Evolutionary conservation across 169 alveolate species (phyloP), one percentile per base, ranked within the genome.

Genomic region (Plasmodium blacklocki): DNA sequence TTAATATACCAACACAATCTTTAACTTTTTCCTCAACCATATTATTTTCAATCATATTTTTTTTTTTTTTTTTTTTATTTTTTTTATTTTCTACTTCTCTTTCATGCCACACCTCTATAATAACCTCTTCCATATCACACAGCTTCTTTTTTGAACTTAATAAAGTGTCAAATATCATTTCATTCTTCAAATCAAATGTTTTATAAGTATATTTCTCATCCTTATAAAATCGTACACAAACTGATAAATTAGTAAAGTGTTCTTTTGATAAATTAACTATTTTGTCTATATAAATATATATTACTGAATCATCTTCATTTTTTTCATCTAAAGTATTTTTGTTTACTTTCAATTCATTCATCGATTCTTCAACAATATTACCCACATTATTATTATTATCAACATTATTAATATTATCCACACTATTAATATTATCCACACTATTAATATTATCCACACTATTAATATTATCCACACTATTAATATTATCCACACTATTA

Each of bases 1-100:
- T 78, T 23, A 78, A 43, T 1, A 78, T 78, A 7, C 89, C 89
- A n/a, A 78, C 3, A 59, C 89, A 78, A 0, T 78, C 89, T 12
- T 50, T 29, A 19, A 39, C 62, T 1, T 47, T 23, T 6, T 58
- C 73, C 23, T 8, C 62, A 5, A 39, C 47, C 9, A 39, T 39
- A 5, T 39, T 39, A 39, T 39, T 39, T 39, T 39, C 47, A 0
- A 39, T 39, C 9, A 39, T 39, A 5, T 5, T 5, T 18, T 15
- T n/a, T 23, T 9, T 43, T 12, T 74, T 23, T 8, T 19, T 60
- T 39, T 39, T 39, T 39, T 7, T 32, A 0, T 5, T 39, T 39
- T 39, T 39, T 39, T 39, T 39, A 2, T 39, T 26, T 2, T 26
- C 39, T 39, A 39, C 47, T 18, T 15, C 23, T 32, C n/a, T 23